These are phyloP conservation scores for Saccharomyces hybrid DNA, from an alignment of 1,139 yeast species.

Conservation along the genomic window DNA sequence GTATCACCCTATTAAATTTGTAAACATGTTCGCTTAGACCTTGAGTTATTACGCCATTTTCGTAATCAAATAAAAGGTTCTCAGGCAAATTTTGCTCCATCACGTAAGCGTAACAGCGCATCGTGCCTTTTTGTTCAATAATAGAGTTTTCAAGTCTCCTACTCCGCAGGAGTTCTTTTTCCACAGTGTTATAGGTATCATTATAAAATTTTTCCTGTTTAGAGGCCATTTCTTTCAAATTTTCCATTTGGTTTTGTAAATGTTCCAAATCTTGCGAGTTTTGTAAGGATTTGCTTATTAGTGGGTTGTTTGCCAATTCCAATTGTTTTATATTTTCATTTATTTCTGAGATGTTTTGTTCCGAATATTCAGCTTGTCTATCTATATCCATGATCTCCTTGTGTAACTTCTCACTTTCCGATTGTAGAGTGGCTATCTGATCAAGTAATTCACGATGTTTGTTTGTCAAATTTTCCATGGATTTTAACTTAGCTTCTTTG, in stretches of 20 bases:
- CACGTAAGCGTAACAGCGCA: conserved; percentile 25
- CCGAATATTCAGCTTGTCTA: conserved; percentile 7
- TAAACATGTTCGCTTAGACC: conserved; percentile 5
- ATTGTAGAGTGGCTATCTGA: conserved; percentile 4
- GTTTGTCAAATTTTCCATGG: conserved; percentile 8
- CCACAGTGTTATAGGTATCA: conserved; percentile 24
- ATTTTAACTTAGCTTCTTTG: conserved; percentile 6
- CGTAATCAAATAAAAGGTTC: conserved; percentile 14
- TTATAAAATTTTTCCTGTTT: conserved; percentile 20
- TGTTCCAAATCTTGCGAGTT: conserved; percentile 1
- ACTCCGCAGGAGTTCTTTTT: conserved; percentile 30
- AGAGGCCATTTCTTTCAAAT: conserved; percentile 13
- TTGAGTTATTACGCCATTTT: conserved; percentile 5
- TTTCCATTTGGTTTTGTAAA: conserved; percentile 9
- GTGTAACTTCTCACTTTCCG: conserved; percentile 6
- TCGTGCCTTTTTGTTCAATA: conserved; percentile 38
- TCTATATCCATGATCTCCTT: conserved; percentile 9
- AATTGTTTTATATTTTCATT: conserved; percentile 11
- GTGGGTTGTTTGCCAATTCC: conserved; percentile 7
- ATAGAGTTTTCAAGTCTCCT: conserved; percentile 46
- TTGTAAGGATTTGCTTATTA: conserved; percentile 2
- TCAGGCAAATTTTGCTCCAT: conserved; percentile 7
- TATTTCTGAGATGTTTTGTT: conserved; percentile 6
- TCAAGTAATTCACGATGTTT: conserved; percentile 11
- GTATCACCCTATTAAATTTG: conserved; percentile 4